Base-by-base conservation (phyloP, 1,139 yeast genomes). In the Geotrichum bryndzae region DNA sequence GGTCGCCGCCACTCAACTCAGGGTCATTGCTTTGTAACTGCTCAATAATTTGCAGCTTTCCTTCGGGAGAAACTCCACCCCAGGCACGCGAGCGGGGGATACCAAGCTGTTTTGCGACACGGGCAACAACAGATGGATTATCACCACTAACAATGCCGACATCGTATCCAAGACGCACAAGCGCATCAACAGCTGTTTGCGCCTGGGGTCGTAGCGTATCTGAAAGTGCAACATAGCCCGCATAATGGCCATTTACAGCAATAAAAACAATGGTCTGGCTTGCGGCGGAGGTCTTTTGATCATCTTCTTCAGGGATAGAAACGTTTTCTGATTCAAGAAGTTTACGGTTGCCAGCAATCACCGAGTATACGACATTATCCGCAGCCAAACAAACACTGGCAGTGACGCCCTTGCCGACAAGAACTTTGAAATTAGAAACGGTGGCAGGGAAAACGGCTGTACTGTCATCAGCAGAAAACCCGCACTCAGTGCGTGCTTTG, bases 131-230 rank as follows among this genome's bases (percentile, higher is more conserved):
- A 31, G 77, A 77, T 6, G 73, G 74, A 63, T 84, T 83, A 72
- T 94, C 99, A 54, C 99, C 99, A 1, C 97, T 90, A 1, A 94
- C 89, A 84, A 94, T 86, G 7, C 92, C 96, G n/a, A 91, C 86
- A 13, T 81, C 79, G 68, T 84, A 82, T 0, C 88, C 87, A 61
- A 79, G 77, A 0, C 74, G 70, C 60, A 77, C 79, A 59, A 94
- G 78, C 64, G 84, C 81, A 31, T 80, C 75, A 18, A 94, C 77
- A 0, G 90, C 86, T 1, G 79, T 80, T 45, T 73, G 76, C 0
- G 97, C 85, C 63, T 88, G 88, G 0, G 82, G 79, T 66, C 89
- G 87, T 35, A 91, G 71, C n/a, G 82, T 77, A 73, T 94, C 99
- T 3, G 82, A 75, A 29, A 94, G 74, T 63, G 85, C 87, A 59